Evolutionary conservation across 2,329 filamentous ascomycete genomes (phyloP).

Genomic region (Trichoderma koningiopsis): DNA sequence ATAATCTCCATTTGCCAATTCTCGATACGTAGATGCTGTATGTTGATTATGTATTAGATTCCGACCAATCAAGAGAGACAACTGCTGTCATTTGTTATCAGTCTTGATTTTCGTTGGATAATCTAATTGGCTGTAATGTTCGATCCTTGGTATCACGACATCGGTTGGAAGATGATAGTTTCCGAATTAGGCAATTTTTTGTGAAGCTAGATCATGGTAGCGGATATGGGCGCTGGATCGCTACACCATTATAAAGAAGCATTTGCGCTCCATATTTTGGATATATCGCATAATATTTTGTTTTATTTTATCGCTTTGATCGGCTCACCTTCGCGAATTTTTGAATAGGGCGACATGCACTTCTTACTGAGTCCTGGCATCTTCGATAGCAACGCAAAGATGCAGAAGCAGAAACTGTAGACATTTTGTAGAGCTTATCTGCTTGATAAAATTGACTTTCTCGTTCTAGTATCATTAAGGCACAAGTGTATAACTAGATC

Average conservation of each 20-base stretch:
- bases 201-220: constrained; percentile 1
- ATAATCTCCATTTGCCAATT: not conserved
- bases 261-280: too few relatives aligned
- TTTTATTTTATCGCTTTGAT: too few relatives aligned
- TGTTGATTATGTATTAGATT: too few relatives aligned
- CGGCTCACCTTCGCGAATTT: too few relatives aligned
- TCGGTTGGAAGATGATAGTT: not conserved
- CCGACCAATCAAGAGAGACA: not conserved
- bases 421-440: too few relatives aligned
- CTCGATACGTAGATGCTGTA: not conserved
- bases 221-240: not conserved
- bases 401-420: too few relatives aligned
- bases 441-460: too few relatives aligned
- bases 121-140: not conserved
- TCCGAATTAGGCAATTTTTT: constrained; percentile 14
- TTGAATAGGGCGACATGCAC: too few relatives aligned
- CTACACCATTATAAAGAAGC: not conserved
- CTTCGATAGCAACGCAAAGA: too few relatives aligned
- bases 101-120: not conserved
- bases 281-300: too few relatives aligned
- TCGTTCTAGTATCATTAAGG: too few relatives aligned
- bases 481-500: not conserved
- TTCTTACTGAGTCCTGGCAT: too few relatives aligned
- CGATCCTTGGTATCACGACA: constrained; percentile 6
- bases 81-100: not conserved